phyloP scores from a whole-genome alignment of 148 eudicot genomes.

The Fagopyrum homotropicum region DNA sequence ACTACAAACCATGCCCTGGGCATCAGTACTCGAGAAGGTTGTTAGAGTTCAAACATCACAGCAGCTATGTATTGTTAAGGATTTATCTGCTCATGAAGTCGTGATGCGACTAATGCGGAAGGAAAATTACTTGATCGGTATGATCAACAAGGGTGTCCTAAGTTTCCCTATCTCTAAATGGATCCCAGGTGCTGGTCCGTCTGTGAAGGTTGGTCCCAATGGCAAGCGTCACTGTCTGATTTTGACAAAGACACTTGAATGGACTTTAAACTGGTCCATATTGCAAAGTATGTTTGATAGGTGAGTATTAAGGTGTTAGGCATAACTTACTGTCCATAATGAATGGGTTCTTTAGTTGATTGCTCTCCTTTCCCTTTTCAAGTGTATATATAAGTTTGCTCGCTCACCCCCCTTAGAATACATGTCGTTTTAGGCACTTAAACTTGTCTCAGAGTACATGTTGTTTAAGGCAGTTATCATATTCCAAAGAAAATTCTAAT shows the following conservation, averaged over 20 bases:
- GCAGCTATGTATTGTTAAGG: slow-evolving; percentile 77
- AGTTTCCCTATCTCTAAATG: slow-evolving; percentile 75
- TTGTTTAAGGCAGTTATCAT: too few relatives aligned
- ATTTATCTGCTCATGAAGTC: slow-evolving; percentile 83
- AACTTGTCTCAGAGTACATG: too few relatives aligned
- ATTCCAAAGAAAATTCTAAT: too few relatives aligned
- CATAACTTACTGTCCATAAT: background rate
- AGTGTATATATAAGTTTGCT: too few relatives aligned
- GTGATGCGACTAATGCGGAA: slow-evolving; percentile 93
- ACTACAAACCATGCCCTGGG: slow-evolving; percentile 89
- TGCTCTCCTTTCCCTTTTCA: background rate
- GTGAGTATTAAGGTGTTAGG: slow-evolving; percentile 20
- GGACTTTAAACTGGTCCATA: slow-evolving; percentile 97
- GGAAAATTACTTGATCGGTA: slow-evolving; percentile 94
- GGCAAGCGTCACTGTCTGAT: slow-evolving; percentile 44
- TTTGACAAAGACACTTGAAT: slow-evolving; percentile 88
- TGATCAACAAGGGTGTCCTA: slow-evolving; percentile 93
- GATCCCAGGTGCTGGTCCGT: slow-evolving; percentile 86
- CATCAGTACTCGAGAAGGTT: slow-evolving; percentile 74
- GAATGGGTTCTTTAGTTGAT: background rate
- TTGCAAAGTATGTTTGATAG: slow-evolving; percentile 98
- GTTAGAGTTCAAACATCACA: slow-evolving; percentile 58
- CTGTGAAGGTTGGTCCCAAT: slow-evolving; percentile 43
- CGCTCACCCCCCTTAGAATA: too few relatives aligned
- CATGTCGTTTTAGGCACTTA: too few relatives aligned